phyloP scores from a whole-genome alignment of 2,329 filamentous ascomycete genomes.

The Amesomyces nigricolor region DNA sequence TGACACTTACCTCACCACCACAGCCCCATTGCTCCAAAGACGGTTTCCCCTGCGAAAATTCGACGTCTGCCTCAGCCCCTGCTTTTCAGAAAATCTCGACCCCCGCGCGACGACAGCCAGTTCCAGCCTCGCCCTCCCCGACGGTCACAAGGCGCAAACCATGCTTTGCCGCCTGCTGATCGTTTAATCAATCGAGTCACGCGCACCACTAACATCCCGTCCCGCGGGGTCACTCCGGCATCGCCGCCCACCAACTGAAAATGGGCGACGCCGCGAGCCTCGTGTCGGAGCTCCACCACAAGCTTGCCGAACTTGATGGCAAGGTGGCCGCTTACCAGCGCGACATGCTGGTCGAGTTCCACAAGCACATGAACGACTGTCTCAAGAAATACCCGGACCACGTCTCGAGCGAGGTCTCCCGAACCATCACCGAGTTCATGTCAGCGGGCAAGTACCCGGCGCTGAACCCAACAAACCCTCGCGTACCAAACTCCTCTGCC shows the following conservation, averaged over 20 bases:
- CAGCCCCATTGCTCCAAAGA: background rate
- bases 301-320: conserved; percentile 51
- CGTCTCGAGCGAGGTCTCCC: conserved; percentile 42
- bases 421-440: conserved; percentile 41
- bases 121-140: background rate
- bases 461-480: conserved; percentile 34
- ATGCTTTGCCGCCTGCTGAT: conserved; percentile 20
- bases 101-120: background rate
- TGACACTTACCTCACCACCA: conserved; percentile 11
- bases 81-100: background rate
- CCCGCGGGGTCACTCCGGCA: conserved; percentile 14
- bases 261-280: conserved; percentile 48
- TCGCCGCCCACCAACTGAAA: conserved; percentile 21
- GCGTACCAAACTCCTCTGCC: conserved; percentile 23
- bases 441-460: conserved; percentile 38
- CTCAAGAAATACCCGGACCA: conserved; percentile 44
- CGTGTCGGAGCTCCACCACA: conserved; percentile 47
- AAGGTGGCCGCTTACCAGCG: conserved; percentile 52
- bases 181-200: conserved; percentile 19
- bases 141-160: conserved; percentile 4
- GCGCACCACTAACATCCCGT: conserved; percentile 15
- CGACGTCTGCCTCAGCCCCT: background rate
- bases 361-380: conserved; percentile 46
- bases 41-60: background rate
- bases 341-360: conserved; percentile 53